Evolutionary conservation across 768 basidiomycete species (phyloP).

Genomic region (Strobilomyces confusus): DNA sequence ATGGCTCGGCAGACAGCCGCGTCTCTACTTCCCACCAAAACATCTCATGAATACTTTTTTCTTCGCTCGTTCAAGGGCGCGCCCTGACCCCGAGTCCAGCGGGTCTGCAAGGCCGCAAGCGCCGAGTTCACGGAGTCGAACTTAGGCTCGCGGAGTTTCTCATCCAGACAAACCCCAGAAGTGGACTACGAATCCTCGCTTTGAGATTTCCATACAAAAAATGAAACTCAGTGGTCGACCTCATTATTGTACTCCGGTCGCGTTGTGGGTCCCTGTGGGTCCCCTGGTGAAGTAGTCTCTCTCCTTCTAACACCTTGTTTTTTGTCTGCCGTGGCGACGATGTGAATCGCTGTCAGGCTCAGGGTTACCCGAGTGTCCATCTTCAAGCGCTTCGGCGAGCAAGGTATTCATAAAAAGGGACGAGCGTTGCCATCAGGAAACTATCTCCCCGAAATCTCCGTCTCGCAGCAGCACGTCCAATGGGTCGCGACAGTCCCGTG

Average conservation of each 20-base stretch:
- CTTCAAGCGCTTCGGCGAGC: not conserved
- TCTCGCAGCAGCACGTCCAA: not conserved
- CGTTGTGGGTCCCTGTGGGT: slow-evolving; percentile 24
- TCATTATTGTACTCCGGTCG: slow-evolving; percentile 17
- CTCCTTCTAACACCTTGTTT: slow-evolving; percentile 7
- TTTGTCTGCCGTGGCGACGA: slow-evolving; percentile 17
- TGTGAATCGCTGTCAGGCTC: slow-evolving; percentile 3
- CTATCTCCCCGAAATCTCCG: not conserved
- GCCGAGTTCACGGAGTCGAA: not conserved
- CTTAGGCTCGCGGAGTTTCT: not conserved
- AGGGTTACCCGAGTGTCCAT: slow-evolving; percentile 1
- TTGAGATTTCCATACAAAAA: not conserved
- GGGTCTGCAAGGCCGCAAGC: not conserved
- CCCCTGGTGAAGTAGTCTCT: not conserved
- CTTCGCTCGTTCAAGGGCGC: too few relatives aligned
- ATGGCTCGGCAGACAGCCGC: too few relatives aligned
- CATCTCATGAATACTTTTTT: too few relatives aligned
- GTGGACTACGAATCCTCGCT: slow-evolving; percentile 6
- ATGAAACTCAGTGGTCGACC: not conserved
- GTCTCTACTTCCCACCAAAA: too few relatives aligned
- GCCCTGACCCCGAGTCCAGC: too few relatives aligned
- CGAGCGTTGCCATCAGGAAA: not conserved
- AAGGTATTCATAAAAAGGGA: slow-evolving; percentile 17
- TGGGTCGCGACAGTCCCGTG: slow-evolving; percentile 15
- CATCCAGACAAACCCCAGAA: slow-evolving; percentile 9